Evolutionary conservation across 2,329 filamentous ascomycete genomes (phyloP).

Genomic region (Microdochium trichocladiopsis): DNA sequence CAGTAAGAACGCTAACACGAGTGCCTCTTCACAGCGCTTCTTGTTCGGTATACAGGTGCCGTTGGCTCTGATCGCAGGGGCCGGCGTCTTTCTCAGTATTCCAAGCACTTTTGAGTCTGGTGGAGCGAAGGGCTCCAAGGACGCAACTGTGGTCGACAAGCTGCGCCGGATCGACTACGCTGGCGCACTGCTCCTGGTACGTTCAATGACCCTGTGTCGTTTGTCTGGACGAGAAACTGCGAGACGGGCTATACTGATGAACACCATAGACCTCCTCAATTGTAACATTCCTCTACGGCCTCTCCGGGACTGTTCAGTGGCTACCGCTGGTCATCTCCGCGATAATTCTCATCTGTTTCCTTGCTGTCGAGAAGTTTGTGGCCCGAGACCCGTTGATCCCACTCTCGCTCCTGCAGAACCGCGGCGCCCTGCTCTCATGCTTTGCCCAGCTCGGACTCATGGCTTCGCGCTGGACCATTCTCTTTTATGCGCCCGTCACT

Average conservation of each 20-base stretch:
- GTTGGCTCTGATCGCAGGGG: constrained; percentile 51
- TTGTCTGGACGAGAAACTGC: too few relatives aligned
- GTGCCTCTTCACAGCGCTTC: constrained; percentile 45
- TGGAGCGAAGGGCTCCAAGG: constrained; percentile 22
- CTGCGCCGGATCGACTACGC: constrained; percentile 67
- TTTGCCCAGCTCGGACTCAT: constrained; percentile 70
- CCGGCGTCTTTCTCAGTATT: constrained; percentile 58
- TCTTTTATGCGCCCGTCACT: constrained; percentile 78
- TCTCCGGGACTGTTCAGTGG: constrained; percentile 56
- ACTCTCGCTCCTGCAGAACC: constrained; percentile 59
- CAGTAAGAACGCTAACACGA: constrained; percentile 1
- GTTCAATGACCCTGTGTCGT: constrained; percentile 8
- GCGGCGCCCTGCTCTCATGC: constrained; percentile 66
- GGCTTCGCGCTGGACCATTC: constrained; percentile 71
- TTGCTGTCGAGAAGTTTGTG: constrained; percentile 55
- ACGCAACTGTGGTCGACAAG: constrained; percentile 39
- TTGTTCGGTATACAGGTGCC: constrained; percentile 71
- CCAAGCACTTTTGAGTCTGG: constrained; percentile 34
- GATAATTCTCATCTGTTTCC: constrained; percentile 41
- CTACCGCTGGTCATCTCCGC: constrained; percentile 55
- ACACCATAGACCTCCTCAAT: constrained; percentile 51
- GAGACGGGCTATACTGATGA: too few relatives aligned
- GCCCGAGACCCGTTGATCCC: constrained; percentile 70
- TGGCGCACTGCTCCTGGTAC: constrained; percentile 60
- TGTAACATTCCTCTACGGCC: constrained; percentile 63